Evolutionary conservation across 306 rosid species (phyloP).

Genomic region (Cucurbita pepo): DNA sequence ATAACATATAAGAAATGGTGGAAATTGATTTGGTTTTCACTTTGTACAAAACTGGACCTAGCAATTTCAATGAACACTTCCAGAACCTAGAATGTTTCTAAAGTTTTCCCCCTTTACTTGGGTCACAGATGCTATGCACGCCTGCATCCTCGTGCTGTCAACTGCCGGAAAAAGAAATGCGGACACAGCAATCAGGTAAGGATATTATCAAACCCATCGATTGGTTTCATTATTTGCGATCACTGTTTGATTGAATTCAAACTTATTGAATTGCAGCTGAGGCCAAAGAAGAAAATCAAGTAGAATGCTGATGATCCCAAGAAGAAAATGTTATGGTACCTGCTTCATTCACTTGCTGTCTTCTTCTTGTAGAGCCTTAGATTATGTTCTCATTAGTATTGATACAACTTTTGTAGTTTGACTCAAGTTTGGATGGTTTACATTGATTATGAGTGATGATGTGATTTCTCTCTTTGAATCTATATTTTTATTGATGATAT

Average conservation of each 20-base stretch:
- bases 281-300: constrained; percentile 99
- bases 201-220: background rate
- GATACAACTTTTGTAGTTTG: background rate
- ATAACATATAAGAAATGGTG: background rate
- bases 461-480: background rate
- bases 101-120: background rate
- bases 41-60: background rate
- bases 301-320: constrained; percentile 16
- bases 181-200: constrained; percentile 97
- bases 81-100: background rate
- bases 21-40: background rate
- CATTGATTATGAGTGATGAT: background rate
- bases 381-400: background rate
- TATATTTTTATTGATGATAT: background rate
- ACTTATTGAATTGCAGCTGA: constrained; percentile 41
- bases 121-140: constrained; percentile 76
- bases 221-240: background rate
- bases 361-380: background rate
- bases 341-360: background rate
- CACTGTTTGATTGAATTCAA: background rate
- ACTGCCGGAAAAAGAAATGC: constrained; percentile 99
- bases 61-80: background rate
- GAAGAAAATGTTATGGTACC: background rate
- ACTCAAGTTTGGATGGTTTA: background rate
- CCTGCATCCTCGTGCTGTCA: constrained; percentile 90